These are phyloP conservation scores for Fomitopsis palustris DNA, from an alignment of 1,284 basidiomycete species.

Conservation along the genomic window DNA sequence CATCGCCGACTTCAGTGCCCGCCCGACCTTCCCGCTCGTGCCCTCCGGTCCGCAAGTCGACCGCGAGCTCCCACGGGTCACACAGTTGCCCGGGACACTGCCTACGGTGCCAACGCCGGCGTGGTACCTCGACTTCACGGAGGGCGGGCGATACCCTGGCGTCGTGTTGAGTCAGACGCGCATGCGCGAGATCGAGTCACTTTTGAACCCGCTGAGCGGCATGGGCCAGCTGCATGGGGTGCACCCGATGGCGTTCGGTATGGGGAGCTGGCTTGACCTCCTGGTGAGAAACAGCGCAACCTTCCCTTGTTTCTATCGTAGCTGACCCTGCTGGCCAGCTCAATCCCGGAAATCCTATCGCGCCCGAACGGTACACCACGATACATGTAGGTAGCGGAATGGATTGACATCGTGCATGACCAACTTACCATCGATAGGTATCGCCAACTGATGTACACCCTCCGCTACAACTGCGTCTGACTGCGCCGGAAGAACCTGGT, in stretches of 20 bases:
- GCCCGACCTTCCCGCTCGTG: slow-evolving; percentile 35
- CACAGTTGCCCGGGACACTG: slow-evolving; percentile 24
- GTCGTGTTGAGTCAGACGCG: slow-evolving; percentile 68
- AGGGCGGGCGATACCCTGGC: slow-evolving; percentile 47
- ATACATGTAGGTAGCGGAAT: slow-evolving; percentile 35
- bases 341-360: slow-evolving; percentile 38
- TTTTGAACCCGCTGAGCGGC: slow-evolving; percentile 53
- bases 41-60: slow-evolving; percentile 42
- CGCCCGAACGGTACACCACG: slow-evolving; percentile 47
- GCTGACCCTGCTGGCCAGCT: slow-evolving; percentile 32
- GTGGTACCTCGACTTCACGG: slow-evolving; percentile 73
- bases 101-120: slow-evolving; percentile 34
- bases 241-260: slow-evolving; percentile 49
- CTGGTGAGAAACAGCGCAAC: slow-evolving; percentile 9
- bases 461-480: slow-evolving; percentile 61
- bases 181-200: slow-evolving; percentile 63
- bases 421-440: slow-evolving; percentile 24
- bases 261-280: slow-evolving; percentile 55
- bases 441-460: slow-evolving; percentile 65
- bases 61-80: slow-evolving; percentile 46
- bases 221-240: slow-evolving; percentile 39
- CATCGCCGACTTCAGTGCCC: slow-evolving; percentile 22
- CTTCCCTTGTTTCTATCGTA: not conserved
- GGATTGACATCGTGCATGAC: too few relatives aligned
- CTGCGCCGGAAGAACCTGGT: slow-evolving; percentile 65